Conservation (phyloP, 2,329 filamentous ascomycete genomes). For the Colletotrichum sp. region DNA sequence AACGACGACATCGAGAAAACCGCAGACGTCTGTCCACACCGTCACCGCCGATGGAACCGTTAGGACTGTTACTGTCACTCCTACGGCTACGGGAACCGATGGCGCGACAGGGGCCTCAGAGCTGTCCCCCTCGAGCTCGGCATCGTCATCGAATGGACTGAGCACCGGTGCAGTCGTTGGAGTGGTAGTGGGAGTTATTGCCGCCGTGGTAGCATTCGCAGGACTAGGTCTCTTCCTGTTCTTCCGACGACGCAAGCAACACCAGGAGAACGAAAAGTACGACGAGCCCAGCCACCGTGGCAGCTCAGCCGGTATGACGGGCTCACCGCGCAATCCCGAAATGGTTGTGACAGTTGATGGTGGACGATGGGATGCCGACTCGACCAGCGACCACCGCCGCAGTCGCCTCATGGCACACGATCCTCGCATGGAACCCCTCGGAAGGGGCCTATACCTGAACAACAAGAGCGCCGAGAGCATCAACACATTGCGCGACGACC, state of each 20-base stretch:
- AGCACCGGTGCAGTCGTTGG: conserved; percentile 55
- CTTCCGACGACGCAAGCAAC: conserved; percentile 49
- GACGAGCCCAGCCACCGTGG: conserved; percentile 53
- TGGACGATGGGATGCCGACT: conserved; percentile 22
- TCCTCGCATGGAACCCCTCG: conserved; percentile 67
- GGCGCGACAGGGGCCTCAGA: conserved; percentile 15
- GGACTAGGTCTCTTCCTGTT: conserved; percentile 46
- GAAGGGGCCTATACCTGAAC: conserved; percentile 60
- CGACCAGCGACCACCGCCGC: conserved; percentile 31
- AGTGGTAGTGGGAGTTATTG: conserved; percentile 41
- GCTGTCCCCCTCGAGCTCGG: not conserved
- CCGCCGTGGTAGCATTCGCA: conserved; percentile 43
- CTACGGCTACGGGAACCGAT: conserved; percentile 37
- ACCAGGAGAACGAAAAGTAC: conserved; percentile 46
- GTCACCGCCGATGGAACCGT: conserved; percentile 60
- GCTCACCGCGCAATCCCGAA: conserved; percentile 46
- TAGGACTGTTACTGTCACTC: conserved; percentile 59
- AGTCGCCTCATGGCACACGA: conserved; percentile 65
- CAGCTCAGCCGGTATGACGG: conserved; percentile 55
- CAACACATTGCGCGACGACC: conserved; percentile 67
- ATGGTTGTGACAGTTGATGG: conserved; percentile 39
- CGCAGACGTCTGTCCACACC: conserved; percentile 45
- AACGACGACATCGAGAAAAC: conserved; percentile 5
- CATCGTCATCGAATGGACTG: conserved; percentile 30
- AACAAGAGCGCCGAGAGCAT: conserved; percentile 68